phyloP scores from a whole-genome alignment of 2,329 filamentous ascomycete genomes.

The Fusarium musae region DNA sequence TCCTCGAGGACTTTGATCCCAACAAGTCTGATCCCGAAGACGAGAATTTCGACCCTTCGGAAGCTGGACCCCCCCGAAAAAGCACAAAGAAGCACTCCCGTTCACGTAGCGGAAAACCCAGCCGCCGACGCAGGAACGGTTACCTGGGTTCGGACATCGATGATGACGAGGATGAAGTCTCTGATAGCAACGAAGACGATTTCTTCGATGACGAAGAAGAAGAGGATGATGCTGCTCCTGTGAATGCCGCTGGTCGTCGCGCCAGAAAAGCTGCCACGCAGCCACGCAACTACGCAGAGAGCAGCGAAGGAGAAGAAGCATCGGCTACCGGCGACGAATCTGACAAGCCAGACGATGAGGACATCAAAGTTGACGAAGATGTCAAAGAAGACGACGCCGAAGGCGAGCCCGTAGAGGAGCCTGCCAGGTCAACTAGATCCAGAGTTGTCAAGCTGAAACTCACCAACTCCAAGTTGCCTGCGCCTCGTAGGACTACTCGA shows the following conservation, averaged over 20 bases:
- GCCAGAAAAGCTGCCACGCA: conserved; percentile 61
- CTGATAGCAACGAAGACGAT: conserved; percentile 63
- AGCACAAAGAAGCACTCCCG: conserved; percentile 56
- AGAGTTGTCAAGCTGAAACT: conserved; percentile 60
- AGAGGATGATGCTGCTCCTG: conserved; percentile 55
- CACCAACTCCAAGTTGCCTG: conserved; percentile 48
- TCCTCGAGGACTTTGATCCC: conserved; percentile 69
- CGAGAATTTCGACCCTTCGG: conserved; percentile 70
- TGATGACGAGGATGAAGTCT: conserved; percentile 65
- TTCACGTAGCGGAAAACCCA: conserved; percentile 48
- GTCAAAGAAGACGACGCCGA: conserved; percentile 44
- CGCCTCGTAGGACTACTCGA: conserved; percentile 61
- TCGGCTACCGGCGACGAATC: conserved; percentile 45
- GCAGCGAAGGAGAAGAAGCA: conserved; percentile 56
- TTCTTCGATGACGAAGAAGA: conserved; percentile 61
- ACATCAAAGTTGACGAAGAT: conserved; percentile 41
- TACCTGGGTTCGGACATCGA: conserved; percentile 73
- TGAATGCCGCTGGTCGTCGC: conserved; percentile 60
- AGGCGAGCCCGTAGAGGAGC: conserved; percentile 32
- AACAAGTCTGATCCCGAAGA: conserved; percentile 75
- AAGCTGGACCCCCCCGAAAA: conserved; percentile 55
- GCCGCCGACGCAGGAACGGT: conserved; percentile 52
- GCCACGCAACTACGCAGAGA: conserved; percentile 60
- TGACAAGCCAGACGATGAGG: conserved; percentile 42
- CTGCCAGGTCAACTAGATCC: conserved; percentile 45